Base-by-base conservation (phyloP, 768 basidiomycete species). In the Auriscalpium orientale region DNA sequence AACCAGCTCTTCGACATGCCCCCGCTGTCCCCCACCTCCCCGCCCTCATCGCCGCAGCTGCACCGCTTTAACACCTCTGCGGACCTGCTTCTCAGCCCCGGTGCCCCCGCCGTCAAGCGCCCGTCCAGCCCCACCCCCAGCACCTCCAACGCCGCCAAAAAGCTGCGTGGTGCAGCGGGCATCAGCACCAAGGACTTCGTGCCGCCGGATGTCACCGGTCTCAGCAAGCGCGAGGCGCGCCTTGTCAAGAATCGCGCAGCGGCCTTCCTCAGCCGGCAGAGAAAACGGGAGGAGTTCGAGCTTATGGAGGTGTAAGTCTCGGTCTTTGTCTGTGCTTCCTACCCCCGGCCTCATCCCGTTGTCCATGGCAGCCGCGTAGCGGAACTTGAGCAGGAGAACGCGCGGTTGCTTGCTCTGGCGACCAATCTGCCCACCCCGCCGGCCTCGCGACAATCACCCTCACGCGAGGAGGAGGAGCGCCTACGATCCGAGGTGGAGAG, bases 221-320 rank as follows among this genome's bases (percentile, higher is more conserved):
- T 94, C 57, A 84, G 79, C 77, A 94, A 94, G 71, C 89, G 91
- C 51, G 91, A 94, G 72, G 91, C 91, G 58, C 84, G 91, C 52
- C 79, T 94, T 9, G 88, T 94, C 56, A 94, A 94, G 78, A 94
- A 94, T 73, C 81, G 91, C 55, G 91, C 91, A 12, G 91, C 91
- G 11, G 91, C 91, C 56, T 94, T 94, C 75, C 85, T 94, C 67
- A 87, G 85, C 72, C 79, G 91, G 68, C 91, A 94, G 70, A 79
- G 91, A 64, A 94, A 94, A 71, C 83, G 91, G 55, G 91, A 94
- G 72, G 91, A 93, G 73, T 94, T 91, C 65, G 91, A 94, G 72
- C 76, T 68, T 65, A 92, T 94, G 89, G 91, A 93, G 77, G 72
- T 87, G 89, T 92, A 74, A 74, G 87, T 84, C 55, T 65, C 56